These are phyloP conservation scores for Cadophora gregata DNA, from an alignment of 2,329 filamentous ascomycete genomes.

Conservation along the genomic window DNA sequence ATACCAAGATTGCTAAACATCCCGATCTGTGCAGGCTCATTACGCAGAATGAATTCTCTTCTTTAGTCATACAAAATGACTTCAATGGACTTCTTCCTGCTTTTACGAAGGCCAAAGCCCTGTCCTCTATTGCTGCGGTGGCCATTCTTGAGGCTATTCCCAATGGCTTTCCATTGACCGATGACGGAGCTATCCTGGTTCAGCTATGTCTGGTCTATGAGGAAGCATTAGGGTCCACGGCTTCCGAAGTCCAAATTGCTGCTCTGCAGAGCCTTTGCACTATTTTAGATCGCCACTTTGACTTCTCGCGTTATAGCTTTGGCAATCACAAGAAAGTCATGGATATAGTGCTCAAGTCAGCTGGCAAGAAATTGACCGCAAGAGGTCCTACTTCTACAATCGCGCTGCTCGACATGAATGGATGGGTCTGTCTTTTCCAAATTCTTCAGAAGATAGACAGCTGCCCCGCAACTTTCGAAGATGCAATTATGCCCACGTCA, in stretches of 20 bases:
- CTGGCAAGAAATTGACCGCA: neutral
- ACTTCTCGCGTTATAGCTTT: neutral
- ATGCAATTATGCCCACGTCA: neutral
- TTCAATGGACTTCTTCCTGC: neutral
- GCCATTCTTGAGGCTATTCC: neutral
- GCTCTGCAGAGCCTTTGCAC: conserved; percentile 12
- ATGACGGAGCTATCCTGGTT: neutral
- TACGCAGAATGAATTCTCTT: neutral
- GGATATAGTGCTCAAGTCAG: neutral
- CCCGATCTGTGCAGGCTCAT: neutral
- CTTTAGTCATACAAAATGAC: neutral
- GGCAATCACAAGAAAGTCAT: neutral
- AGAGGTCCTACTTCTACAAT: neutral
- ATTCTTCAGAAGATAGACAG: neutral
- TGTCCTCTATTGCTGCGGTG: neutral
- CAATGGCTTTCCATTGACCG: neutral
- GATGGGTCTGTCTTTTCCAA: neutral
- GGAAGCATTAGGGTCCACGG: neutral
- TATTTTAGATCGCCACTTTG: neutral
- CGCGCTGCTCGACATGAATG: neutral
- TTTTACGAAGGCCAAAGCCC: neutral
- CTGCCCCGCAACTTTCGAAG: neutral
- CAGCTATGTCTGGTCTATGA: neutral
- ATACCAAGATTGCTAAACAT: neutral
- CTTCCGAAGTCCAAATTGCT: neutral